These are phyloP conservation scores for Stenocarpella maydis DNA, from an alignment of 2,329 filamentous ascomycete genomes.

Conservation along the genomic window DNA sequence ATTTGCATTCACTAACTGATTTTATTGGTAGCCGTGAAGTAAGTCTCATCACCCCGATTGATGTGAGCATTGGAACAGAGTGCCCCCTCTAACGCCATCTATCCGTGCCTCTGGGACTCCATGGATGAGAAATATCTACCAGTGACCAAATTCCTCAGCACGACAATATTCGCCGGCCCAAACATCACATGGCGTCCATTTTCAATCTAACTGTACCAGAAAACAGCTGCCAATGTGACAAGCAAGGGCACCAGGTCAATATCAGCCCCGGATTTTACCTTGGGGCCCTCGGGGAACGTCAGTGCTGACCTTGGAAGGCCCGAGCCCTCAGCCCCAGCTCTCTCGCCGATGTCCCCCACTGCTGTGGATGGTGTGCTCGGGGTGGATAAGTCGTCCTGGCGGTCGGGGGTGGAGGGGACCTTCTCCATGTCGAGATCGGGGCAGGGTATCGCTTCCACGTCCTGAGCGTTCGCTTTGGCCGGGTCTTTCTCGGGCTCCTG, in stretches of 20 bases:
- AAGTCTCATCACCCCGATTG: too few relatives aligned
- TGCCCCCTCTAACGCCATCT: neutral
- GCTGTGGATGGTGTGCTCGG: neutral
- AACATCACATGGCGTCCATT: too few relatives aligned
- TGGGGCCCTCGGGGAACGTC: neutral
- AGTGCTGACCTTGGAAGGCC: neutral
- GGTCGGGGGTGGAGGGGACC: neutral
- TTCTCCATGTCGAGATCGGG: neutral
- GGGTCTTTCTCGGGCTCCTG: too few relatives aligned
- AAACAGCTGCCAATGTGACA: neutral
- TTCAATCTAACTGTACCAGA: neutral
- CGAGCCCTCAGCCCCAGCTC: neutral
- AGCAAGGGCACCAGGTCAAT: neutral
- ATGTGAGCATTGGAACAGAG: too few relatives aligned
- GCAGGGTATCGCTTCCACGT: neutral
- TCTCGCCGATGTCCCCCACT: neutral
- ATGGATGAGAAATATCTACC: neutral
- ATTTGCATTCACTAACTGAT: slow-evolving; percentile 1
- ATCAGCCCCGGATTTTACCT: neutral
- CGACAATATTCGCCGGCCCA: too few relatives aligned
- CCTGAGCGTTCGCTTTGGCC: neutral
- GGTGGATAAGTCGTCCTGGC: neutral
- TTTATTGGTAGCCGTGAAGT: neutral
- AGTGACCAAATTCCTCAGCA: neutral
- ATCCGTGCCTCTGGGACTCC: neutral